phyloP scores from a whole-genome alignment of 2,329 filamentous ascomycete species.

The Davidsoniella australis region DNA sequence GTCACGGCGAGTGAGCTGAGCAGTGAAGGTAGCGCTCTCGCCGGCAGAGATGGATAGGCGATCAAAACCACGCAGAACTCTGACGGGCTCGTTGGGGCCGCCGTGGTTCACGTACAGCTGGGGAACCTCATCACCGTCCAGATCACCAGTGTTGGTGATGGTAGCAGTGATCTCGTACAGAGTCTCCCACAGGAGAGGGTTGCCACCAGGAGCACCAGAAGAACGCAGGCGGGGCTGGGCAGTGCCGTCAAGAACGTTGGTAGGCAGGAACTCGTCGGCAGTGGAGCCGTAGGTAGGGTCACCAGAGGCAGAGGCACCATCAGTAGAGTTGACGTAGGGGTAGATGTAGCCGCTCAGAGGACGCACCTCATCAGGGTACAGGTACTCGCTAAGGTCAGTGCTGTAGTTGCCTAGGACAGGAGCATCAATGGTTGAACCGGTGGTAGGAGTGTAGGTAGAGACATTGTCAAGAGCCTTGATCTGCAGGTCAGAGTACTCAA shows the following conservation, averaged over 20 bases:
- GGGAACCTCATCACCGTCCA: conserved; percentile 51
- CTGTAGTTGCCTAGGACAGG: conserved; percentile 48
- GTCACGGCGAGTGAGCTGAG: conserved; percentile 60
- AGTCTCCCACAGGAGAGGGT: conserved; percentile 48
- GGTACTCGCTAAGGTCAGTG: conserved; percentile 45
- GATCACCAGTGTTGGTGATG: conserved; percentile 52
- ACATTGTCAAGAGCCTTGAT: conserved; percentile 31
- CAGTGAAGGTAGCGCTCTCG: conserved; percentile 46
- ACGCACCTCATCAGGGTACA: conserved; percentile 44
- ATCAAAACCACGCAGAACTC: conserved; percentile 65
- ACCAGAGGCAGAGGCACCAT: conserved; percentile 34
- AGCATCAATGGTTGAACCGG: conserved; percentile 44
- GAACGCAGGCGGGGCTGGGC: conserved; percentile 38
- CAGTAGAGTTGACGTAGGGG: conserved; percentile 53
- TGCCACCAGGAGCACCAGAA: conserved; percentile 42
- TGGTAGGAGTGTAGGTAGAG: conserved; percentile 38
- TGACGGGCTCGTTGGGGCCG: conserved; percentile 50
- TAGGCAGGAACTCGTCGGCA: conserved; percentile 42
- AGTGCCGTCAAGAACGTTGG: conserved; percentile 34
- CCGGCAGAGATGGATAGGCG: conserved; percentile 54
- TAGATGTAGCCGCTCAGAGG: conserved; percentile 44
- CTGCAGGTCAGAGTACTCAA: conserved; percentile 52
- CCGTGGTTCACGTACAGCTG: conserved; percentile 72
- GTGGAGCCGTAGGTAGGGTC: conserved; percentile 44
- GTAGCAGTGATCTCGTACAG: conserved; percentile 50